phyloP scores from a whole-genome alignment of 805 yeast species.

The Candida vartiovaarae region DNA sequence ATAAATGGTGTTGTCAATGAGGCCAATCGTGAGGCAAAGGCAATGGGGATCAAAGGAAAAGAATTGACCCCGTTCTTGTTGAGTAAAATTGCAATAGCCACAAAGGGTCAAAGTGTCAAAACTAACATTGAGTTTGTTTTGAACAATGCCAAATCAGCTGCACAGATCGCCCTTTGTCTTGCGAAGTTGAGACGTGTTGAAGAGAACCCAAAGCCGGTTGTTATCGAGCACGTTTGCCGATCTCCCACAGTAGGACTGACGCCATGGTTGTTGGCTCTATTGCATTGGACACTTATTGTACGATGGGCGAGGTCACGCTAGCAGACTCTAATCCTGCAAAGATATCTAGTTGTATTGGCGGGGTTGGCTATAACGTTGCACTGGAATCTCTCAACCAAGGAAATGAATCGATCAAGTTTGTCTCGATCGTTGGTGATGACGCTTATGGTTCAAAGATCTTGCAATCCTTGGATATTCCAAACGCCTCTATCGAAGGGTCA shows the following conservation, averaged over 20 bases:
- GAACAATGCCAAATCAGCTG: constrained; percentile 65
- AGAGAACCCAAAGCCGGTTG: not conserved
- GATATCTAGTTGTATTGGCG: constrained; percentile 57
- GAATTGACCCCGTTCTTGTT: constrained; percentile 74
- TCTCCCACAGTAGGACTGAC: constrained; percentile 8
- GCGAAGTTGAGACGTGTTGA: not conserved
- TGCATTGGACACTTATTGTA: constrained; percentile 66
- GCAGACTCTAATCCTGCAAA: constrained; percentile 72
- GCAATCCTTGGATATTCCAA: constrained; percentile 25
- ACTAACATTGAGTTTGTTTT: constrained; percentile 71
- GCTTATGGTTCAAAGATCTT: constrained; percentile 38
- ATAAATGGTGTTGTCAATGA: constrained; percentile 50
- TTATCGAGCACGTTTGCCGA: not conserved
- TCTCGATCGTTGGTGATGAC: constrained; percentile 61
- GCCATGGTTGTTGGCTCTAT: constrained; percentile 63
- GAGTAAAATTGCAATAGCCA: constrained; percentile 53
- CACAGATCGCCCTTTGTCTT: constrained; percentile 50
- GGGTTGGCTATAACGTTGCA: constrained; percentile 78
- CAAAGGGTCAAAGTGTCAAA: constrained; percentile 62
- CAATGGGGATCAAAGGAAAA: constrained; percentile 56
- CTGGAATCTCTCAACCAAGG: constrained; percentile 44
- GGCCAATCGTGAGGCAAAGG: constrained; percentile 52
- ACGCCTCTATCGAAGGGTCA: constrained; percentile 11
- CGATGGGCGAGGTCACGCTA: constrained; percentile 29
- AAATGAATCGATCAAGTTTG: constrained; percentile 30